Conservation (phyloP, 2,329 filamentous ascomycete species). For the Hortaea werneckii region DNA sequence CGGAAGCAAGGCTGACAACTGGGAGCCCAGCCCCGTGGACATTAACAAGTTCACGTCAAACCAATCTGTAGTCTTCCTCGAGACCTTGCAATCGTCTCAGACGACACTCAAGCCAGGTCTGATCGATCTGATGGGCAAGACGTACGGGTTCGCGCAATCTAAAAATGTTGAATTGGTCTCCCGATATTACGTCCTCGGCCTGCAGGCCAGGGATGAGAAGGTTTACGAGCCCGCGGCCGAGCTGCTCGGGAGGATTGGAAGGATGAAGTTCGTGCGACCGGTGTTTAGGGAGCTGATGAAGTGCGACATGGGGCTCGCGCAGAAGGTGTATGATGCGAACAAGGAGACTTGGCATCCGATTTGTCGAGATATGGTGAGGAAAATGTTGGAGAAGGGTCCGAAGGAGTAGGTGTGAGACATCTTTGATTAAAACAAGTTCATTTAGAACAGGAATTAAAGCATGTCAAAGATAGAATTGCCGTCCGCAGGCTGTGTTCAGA, state of each 20-base stretch:
- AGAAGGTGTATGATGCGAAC: constrained; percentile 77
- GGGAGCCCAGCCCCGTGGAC: constrained; percentile 58
- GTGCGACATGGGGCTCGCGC: constrained; percentile 62
- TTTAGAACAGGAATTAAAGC: too few species aligned
- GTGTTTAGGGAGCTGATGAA: constrained; percentile 67
- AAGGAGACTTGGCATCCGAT: constrained; percentile 94
- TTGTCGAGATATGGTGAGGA: constrained; percentile 74
- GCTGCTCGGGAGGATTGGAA: constrained; percentile 69
- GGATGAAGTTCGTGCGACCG: constrained; percentile 95
- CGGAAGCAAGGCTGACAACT: constrained; percentile 22
- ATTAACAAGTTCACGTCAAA: constrained; percentile 69
- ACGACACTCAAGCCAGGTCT: constrained; percentile 54
- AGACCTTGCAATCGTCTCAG: constrained; percentile 60
- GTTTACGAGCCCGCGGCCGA: constrained; percentile 63
- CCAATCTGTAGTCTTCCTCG: constrained; percentile 85
- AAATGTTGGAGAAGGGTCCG: constrained; percentile 33
- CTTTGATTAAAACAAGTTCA: too few species aligned
- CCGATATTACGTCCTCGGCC: constrained; percentile 68
- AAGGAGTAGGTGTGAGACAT: neutral
- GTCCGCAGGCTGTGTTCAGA: too few species aligned
- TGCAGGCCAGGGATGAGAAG: constrained; percentile 60
- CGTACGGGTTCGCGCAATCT: constrained; percentile 64
- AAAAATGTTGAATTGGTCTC: constrained; percentile 79
- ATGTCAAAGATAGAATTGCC: too few species aligned
- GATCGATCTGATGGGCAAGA: constrained; percentile 60